These are phyloP conservation scores for Arthrobotrys entomopaga DNA, from an alignment of 2,329 filamentous ascomycete genomes.

Conservation along the genomic window DNA sequence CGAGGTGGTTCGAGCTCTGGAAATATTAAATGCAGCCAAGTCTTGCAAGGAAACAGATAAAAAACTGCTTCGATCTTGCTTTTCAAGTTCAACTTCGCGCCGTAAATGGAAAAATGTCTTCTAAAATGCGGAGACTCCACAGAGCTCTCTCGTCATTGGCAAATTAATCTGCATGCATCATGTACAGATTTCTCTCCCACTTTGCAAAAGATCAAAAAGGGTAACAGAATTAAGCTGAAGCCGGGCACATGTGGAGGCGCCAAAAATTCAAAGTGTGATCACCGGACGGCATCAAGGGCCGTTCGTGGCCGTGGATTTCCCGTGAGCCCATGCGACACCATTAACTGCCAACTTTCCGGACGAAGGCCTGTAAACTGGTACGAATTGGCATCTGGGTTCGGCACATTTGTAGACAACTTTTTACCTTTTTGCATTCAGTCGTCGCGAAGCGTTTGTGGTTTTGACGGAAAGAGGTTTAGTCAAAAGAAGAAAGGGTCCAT, in stretches of 20 bases:
- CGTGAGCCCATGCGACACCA: slow-evolving; percentile 46
- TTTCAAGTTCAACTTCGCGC: slow-evolving; percentile 18
- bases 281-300: slow-evolving; percentile 54
- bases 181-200: slow-evolving; percentile 13
- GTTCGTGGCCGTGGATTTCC: slow-evolving; percentile 53
- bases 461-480: slow-evolving; percentile 54
- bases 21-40: slow-evolving; percentile 20
- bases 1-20: slow-evolving; percentile 55
- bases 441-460: slow-evolving; percentile 38
- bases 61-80: slow-evolving; percentile 5
- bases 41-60: slow-evolving; percentile 4
- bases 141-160: slow-evolving; percentile 49
- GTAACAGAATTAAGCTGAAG: slow-evolving; percentile 51
- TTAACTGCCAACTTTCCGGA: slow-evolving; percentile 49
- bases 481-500: slow-evolving; percentile 53
- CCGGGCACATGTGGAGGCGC: slow-evolving; percentile 29
- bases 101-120: slow-evolving; percentile 10
- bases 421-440: slow-evolving; percentile 24
- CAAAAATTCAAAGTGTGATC: slow-evolving; percentile 36
- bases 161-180: slow-evolving; percentile 35
- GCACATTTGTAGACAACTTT: slow-evolving; percentile 32
- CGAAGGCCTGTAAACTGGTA: slow-evolving; percentile 33
- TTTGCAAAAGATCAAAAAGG: slow-evolving; percentile 30
- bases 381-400: slow-evolving; percentile 40
- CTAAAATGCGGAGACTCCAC: slow-evolving; percentile 54